A percentile compares a stretch with the other conserved stretches of the same genome.
phyloP scores from a whole-genome alignment of 2,329 filamentous ascomycete genomes.

The Proliferodiscus dingleyae region DNA sequence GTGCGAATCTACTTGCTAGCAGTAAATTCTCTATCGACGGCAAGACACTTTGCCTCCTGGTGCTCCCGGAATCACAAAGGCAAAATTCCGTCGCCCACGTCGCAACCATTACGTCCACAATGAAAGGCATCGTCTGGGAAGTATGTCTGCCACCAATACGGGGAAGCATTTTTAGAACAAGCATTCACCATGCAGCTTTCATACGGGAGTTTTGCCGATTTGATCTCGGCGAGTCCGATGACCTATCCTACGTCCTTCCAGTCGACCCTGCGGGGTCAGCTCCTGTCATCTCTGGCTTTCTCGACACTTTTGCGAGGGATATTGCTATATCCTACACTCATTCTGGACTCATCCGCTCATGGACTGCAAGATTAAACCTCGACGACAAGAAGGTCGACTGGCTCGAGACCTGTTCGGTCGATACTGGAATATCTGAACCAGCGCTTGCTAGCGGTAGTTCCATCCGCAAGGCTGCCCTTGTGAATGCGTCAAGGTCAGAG shows the following conservation, averaged over 20 bases:
- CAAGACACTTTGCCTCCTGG: conserved; percentile 74
- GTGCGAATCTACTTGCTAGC: conserved; percentile 54
- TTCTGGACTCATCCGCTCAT: conserved; percentile 71
- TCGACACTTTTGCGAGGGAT: conserved; percentile 82
- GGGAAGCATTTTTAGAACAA: conserved; percentile 28
- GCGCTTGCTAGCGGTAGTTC: conserved; percentile 80
- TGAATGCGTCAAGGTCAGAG: conserved; percentile 66
- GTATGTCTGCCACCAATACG: conserved; percentile 53
- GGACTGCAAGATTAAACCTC: conserved; percentile 72
- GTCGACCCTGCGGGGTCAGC: conserved; percentile 80
- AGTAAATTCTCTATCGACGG: conserved; percentile 56
- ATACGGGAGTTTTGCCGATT: conserved; percentile 69
- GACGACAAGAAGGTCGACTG: conserved; percentile 64
- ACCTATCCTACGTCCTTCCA: conserved; percentile 64
- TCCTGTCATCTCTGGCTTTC: conserved; percentile 67
- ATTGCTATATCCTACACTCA: conserved; percentile 80
- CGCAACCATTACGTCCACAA: conserved; percentile 75
- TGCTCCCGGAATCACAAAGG: conserved; percentile 60
- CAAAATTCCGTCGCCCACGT: conserved; percentile 58
- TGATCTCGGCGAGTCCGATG: conserved; percentile 55
- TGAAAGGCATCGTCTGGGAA: conserved; percentile 79
- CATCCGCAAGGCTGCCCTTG: conserved; percentile 79
- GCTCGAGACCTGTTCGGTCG: conserved; percentile 75
- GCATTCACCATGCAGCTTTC: conserved; percentile 34
- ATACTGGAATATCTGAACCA: conserved; percentile 69